A percentile compares a stretch with the other conserved stretches of the same genome.
These are phyloP conservation scores for Trichoderma virens DNA, from an alignment of 495 filamentous ascomycete species.

Conservation along the genomic window DNA sequence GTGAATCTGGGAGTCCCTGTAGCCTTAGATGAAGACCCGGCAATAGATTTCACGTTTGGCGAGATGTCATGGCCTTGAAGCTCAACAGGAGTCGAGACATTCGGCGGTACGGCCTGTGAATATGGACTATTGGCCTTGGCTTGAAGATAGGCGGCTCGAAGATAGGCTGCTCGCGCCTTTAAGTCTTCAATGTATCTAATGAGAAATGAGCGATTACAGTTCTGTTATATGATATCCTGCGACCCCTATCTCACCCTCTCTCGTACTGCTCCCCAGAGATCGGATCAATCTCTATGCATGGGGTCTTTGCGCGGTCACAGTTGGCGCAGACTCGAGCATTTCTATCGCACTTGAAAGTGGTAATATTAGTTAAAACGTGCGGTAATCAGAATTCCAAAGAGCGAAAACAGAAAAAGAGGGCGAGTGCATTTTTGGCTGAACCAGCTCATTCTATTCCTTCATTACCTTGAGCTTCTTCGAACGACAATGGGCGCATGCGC, in stretches of 20 bases:
- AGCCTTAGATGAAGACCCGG: not conserved
- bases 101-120: not conserved
- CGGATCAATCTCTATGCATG: not conserved
- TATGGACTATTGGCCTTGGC: not conserved
- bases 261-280: not conserved
- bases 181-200: not conserved
- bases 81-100: not conserved
- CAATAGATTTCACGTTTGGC: not conserved
- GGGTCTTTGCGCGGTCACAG: not conserved
- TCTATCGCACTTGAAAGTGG: not conserved
- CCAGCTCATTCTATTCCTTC: not conserved
- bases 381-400: not conserved
- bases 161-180: too few relatives aligned
- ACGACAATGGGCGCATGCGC: slow-evolving; percentile 1
- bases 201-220: not conserved
- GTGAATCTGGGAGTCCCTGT: not conserved
- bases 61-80: not conserved
- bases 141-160: not conserved
- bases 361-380: not conserved
- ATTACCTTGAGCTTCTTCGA: not conserved
- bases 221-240: too few relatives aligned
- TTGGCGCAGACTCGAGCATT: slow-evolving; percentile 1
- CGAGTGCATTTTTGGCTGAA: not conserved
- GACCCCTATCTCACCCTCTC: slow-evolving; percentile 4
- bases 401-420: not conserved